Percentiles rank a stretch among this genome's conserved stretches.
Evolutionary conservation across 129 eudicot species (phyloP).

Genomic region (Flaveria brownii): DNA sequence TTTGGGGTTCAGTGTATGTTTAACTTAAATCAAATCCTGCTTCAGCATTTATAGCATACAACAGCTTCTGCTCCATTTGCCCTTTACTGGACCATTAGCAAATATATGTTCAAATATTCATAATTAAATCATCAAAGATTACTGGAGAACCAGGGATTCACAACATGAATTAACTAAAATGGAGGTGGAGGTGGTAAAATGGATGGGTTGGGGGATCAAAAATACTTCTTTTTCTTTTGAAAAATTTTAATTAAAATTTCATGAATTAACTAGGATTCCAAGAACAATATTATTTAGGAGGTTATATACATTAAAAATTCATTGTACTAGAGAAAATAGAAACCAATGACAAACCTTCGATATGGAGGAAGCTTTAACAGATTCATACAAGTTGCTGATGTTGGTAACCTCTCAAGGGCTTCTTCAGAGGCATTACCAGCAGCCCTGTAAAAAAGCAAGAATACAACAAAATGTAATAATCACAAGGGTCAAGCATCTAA

Average conservation of each 20-base stretch:
- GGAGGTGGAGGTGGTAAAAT: background rate
- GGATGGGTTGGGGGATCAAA: background rate
- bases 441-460: constrained; percentile 50
- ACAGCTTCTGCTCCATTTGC: constrained; percentile 86
- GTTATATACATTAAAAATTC: background rate
- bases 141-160: too few species aligned
- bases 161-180: too few species aligned
- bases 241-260: too few species aligned
- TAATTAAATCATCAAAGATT: background rate
- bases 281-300: background rate
- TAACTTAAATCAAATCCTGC: constrained; percentile 96
- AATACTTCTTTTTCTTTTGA: too few species aligned
- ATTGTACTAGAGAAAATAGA: too few species aligned
- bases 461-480: background rate
- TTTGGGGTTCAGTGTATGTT: constrained; percentile 3
- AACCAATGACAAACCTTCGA: constrained; percentile 58
- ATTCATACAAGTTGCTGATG: constrained; percentile 99
- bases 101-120: background rate
- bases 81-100: constrained; percentile 60
- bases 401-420: constrained; percentile 86
- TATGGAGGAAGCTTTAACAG: constrained; percentile 96
- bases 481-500: too few species aligned
- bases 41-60: constrained; percentile 92
- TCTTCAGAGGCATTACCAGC: constrained; percentile 93
- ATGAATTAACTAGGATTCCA: too few species aligned